Evolutionary conservation across 441 rosid species (phyloP).

Genomic region (Dalechampia spathulata): DNA sequence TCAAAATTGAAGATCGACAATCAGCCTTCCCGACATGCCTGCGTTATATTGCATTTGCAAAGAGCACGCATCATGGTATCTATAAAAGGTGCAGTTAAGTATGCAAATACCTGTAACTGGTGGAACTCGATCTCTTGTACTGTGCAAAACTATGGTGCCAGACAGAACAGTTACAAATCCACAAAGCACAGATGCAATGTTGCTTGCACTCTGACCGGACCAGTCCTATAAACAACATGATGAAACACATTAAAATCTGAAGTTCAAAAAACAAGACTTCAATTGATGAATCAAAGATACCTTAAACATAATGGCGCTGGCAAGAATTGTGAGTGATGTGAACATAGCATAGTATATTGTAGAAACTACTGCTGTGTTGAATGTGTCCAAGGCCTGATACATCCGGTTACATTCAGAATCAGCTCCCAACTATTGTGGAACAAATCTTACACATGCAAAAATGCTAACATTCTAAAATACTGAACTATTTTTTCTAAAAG

Average conservation of each 20-base stretch:
- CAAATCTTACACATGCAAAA: neutral
- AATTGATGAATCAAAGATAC: conserved; percentile 20
- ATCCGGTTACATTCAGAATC: neutral
- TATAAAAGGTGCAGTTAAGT: neutral
- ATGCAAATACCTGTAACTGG: conserved; percentile 37
- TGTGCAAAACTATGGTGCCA: conserved; percentile 50
- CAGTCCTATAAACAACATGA: conserved; percentile 33
- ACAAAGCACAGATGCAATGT: conserved; percentile 51
- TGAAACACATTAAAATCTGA: neutral
- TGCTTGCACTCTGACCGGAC: conserved; percentile 58
- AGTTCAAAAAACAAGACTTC: neutral
- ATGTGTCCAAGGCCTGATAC: conserved; percentile 57
- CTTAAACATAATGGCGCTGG: conserved; percentile 72
- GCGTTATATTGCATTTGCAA: neutral
- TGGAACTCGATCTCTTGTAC: conserved; percentile 50
- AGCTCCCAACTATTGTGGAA: neutral
- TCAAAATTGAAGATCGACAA: neutral
- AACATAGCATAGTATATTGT: conserved; percentile 63
- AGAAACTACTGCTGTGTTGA: conserved; percentile 61
- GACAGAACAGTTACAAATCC: conserved; percentile 59
- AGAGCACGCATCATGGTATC: neutral
- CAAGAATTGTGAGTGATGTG: conserved; percentile 54
- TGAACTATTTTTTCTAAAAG: neutral
- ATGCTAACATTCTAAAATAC: neutral
- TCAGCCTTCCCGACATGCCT: neutral